Evolutionary conservation across 805 yeast species (phyloP).

Genomic region (Metschnikowia noctiluminum): DNA sequence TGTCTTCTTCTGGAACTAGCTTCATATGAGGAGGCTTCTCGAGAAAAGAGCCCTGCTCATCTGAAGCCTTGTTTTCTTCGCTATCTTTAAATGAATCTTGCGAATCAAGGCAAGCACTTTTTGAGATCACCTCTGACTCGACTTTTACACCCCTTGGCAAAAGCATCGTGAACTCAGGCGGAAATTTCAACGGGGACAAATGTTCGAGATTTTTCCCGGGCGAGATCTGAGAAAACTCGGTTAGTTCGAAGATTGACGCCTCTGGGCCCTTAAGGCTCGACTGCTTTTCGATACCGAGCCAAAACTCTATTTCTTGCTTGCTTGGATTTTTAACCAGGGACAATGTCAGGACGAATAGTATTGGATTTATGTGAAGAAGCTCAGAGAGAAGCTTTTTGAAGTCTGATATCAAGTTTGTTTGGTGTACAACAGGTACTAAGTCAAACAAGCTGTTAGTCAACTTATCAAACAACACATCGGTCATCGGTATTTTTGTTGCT

Average conservation of each 20-base stretch:
- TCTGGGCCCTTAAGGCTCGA: conserved; percentile 14
- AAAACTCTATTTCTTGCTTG: conserved; percentile 30
- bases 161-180: conserved; percentile 34
- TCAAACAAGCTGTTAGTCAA: conserved; percentile 27
- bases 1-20: conserved; percentile 5
- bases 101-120: neutral
- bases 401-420: conserved; percentile 24
- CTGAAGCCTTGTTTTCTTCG: neutral
- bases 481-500: conserved; percentile 31
- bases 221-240: conserved; percentile 32
- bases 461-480: conserved; percentile 28
- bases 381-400: conserved; percentile 25
- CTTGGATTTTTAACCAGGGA: conserved; percentile 19
- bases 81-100: neutral
- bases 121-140: neutral
- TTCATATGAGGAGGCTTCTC: conserved; percentile 4
- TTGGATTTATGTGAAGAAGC: conserved; percentile 28
- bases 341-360: conserved; percentile 26
- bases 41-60: conserved; percentile 2
- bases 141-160: conserved; percentile 19
- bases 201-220: conserved; percentile 16
- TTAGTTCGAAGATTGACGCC: conserved; percentile 12
- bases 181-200: conserved; percentile 29
- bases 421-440: conserved; percentile 30
- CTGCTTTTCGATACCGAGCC: conserved; percentile 31